These are phyloP conservation scores for Brassica napus DNA, from an alignment of 345 rosid genomes.

Conservation along the genomic window DNA sequence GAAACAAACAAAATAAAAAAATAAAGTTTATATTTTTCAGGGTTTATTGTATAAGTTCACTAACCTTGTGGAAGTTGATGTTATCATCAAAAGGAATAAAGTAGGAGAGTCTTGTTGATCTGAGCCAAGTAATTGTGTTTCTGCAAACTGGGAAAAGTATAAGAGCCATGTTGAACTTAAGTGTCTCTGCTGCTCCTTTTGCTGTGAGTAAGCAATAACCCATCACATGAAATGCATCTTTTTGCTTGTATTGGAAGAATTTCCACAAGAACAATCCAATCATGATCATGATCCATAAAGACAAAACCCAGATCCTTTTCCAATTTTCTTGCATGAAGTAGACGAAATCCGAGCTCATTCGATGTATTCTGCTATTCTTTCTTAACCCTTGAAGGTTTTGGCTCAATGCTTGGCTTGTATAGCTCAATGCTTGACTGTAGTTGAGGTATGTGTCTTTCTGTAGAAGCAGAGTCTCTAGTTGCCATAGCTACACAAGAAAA, in stretches of 20 bases:
- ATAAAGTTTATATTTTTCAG: neutral
- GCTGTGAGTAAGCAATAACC: constrained; percentile 93
- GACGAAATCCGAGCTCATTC: constrained; percentile 51
- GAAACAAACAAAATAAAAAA: neutral
- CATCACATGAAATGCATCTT: constrained; percentile 69
- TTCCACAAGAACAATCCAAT: constrained; percentile 86
- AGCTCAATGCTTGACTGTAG: constrained; percentile 95
- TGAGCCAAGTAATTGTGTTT: constrained; percentile 92
- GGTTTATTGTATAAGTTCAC: neutral
- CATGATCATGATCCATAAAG: constrained; percentile 82
- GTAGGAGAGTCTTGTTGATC: constrained; percentile 75
- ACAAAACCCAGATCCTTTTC: constrained; percentile 89
- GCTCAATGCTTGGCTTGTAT: constrained; percentile 97
- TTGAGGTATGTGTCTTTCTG: constrained; percentile 94
- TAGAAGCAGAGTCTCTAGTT: constrained; percentile 89
- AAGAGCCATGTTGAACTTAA: constrained; percentile 96
- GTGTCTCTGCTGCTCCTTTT: constrained; percentile 94
- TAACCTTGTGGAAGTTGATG: constrained; percentile 97
- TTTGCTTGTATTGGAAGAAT: constrained; percentile 77
- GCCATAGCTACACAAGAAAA: constrained; percentile 79
- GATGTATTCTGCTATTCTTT: constrained; percentile 51
- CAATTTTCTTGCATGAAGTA: constrained; percentile 86
- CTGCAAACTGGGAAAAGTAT: constrained; percentile 93
- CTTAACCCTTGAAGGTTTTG: constrained; percentile 94
- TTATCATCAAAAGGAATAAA: constrained; percentile 94